A percentile compares a stretch with the other conserved stretches of the same genome.
phyloP scores from a whole-genome alignment of 495 filamentous ascomycete species.

The Cetradonia linearis region DNA sequence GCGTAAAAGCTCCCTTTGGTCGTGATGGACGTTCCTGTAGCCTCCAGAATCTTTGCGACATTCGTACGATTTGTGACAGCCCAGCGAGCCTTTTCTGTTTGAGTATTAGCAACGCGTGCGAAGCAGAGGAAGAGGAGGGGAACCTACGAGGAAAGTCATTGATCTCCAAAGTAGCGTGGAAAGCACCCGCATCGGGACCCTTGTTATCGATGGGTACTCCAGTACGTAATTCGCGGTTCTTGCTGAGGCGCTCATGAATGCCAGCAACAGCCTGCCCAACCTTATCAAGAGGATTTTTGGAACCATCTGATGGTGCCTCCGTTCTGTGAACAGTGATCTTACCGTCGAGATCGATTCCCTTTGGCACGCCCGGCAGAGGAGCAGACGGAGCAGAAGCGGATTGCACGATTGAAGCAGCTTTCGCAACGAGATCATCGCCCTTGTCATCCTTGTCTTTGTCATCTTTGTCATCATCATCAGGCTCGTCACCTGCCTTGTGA shows the following conservation, averaged over 20 bases:
- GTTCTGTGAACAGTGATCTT: conserved; percentile 75
- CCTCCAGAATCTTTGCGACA: conserved; percentile 94
- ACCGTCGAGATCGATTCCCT: conserved; percentile 57
- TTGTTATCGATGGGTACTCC: conserved; percentile 98
- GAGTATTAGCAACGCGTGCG: conserved; percentile 24
- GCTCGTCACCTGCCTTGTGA: conserved; percentile 83
- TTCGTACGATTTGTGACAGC: conserved; percentile 98
- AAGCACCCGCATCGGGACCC: conserved; percentile 91
- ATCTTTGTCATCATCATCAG: conserved; percentile 76
- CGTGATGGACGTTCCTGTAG: conserved; percentile 91
- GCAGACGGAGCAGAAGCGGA: conserved; percentile 40
- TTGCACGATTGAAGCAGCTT: conserved; percentile 55
- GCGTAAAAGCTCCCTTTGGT: conserved; percentile 90
- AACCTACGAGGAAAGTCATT: conserved; percentile 89
- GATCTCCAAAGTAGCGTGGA: conserved; percentile 96
- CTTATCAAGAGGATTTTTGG: conserved; percentile 69
- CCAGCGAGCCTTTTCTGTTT: conserved; percentile 86
- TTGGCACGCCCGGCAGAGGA: conserved; percentile 42
- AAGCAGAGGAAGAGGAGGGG: conserved; percentile 1
- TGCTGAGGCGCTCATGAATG: conserved; percentile 78
- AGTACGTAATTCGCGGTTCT: conserved; percentile 72
- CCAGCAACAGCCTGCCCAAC: conserved; percentile 74
- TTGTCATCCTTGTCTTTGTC: conserved; percentile 48
- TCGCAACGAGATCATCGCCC: conserved; percentile 50
- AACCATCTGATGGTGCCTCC: conserved; percentile 42